A percentile compares a stretch with the other conserved stretches of the same genome.
Evolutionary conservation across 768 basidiomycete genomes (phyloP).

Genomic region (Naganishia friedmannii): DNA sequence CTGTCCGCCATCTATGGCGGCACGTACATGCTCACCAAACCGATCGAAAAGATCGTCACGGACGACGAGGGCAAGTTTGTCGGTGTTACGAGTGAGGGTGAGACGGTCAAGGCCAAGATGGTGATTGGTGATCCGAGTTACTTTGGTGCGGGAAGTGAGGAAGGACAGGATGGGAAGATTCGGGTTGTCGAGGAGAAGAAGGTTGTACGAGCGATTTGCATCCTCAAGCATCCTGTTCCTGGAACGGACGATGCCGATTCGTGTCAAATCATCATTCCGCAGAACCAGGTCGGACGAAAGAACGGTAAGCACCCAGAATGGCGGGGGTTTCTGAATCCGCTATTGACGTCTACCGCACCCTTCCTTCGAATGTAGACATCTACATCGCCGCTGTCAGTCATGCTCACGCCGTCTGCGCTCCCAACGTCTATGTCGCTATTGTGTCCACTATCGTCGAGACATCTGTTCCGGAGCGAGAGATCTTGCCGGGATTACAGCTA

Average conservation of each 20-base stretch:
- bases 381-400: conserved; percentile 97
- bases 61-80: conserved; percentile 80
- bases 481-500: conserved; percentile 83
- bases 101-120: conserved; percentile 94
- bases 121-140: conserved; percentile 98
- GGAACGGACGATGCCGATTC: conserved; percentile 94
- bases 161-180: conserved; percentile 65
- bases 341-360: conserved; percentile 25
- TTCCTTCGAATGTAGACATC: conserved; percentile 66
- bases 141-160: conserved; percentile 72
- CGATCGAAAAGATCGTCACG: conserved; percentile 82
- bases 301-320: conserved; percentile 63
- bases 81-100: conserved; percentile 81
- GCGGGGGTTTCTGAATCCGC: not conserved
- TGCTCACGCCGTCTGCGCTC: conserved; percentile 95
- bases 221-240: conserved; percentile 96
- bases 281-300: conserved; percentile 89
- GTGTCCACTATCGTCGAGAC: conserved; percentile 99
- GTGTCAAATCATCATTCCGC: conserved; percentile 95
- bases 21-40: conserved; percentile 99
- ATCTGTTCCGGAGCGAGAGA: conserved; percentile 82
- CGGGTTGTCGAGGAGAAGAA: conserved; percentile 88
- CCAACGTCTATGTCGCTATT: conserved; percentile 92
- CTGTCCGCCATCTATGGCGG: conserved; percentile 98
- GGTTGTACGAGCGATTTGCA: conserved; percentile 93